phyloP scores from a whole-genome alignment of 257 asterid species.

The Ehretia macrophylla region DNA sequence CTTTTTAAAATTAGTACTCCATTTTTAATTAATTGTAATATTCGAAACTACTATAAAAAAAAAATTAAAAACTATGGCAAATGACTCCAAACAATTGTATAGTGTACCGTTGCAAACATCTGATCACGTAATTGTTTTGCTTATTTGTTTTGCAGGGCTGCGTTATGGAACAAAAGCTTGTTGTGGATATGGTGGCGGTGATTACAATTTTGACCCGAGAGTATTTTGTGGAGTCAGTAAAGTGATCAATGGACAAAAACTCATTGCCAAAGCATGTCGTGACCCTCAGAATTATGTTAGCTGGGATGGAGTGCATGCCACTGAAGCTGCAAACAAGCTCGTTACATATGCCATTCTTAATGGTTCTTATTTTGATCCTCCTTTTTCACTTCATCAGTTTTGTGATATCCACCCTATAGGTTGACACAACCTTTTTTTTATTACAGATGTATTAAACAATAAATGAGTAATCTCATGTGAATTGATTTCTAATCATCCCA shows the following conservation, averaged over 20 bases:
- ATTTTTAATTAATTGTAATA: no score
- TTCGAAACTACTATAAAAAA: no score
- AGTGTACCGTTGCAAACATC: no score
- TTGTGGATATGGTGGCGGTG: conserved; percentile 77
- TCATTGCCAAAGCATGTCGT: conserved; percentile 45
- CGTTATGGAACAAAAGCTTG: conserved; percentile 68
- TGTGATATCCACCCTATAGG: conserved; percentile 50
- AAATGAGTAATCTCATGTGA: no score
- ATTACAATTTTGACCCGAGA: conserved; percentile 44
- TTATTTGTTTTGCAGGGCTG: conserved; percentile 39
- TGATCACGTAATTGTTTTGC: no score
- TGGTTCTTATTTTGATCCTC: conserved; percentile 53
- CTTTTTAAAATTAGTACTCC: no score
- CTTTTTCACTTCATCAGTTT: conserved; percentile 37
- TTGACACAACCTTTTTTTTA: conserved; percentile 12
- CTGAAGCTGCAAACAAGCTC: conserved; percentile 78
- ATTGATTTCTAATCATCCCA: no score
- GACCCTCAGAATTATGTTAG: conserved; percentile 69
- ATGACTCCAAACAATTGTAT: no score
- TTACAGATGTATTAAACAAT: not conserved
- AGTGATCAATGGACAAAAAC: conserved; percentile 33
- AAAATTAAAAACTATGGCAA: no score
- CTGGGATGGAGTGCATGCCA: conserved; percentile 79
- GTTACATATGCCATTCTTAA: conserved; percentile 48
- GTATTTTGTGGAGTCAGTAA: conserved; percentile 49